Evolutionary conservation across 805 yeast species (phyloP).

Genomic region (Saccharomyces cerevisiae): DNA sequence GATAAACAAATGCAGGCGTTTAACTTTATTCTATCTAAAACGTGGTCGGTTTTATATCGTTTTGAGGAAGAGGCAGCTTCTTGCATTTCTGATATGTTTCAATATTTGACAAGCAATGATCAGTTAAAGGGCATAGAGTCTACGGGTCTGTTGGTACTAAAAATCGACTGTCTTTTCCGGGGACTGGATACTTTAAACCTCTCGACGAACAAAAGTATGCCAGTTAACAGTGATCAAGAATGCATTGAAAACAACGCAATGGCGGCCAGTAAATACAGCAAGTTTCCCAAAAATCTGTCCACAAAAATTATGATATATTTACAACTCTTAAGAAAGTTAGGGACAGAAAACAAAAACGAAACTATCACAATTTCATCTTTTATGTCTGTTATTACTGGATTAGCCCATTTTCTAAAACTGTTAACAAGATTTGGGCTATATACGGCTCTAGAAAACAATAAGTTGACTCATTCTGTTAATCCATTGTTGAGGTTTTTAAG

Average conservation of each 20-base stretch:
- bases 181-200: slow-evolving; percentile 52
- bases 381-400: slow-evolving; percentile 74
- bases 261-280: slow-evolving; percentile 31
- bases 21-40: slow-evolving; percentile 48
- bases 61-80: slow-evolving; percentile 89
- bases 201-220: slow-evolving; percentile 11
- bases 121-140: slow-evolving; percentile 58
- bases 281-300: slow-evolving; percentile 68
- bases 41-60: slow-evolving; percentile 82
- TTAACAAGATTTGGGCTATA: slow-evolving; percentile 73
- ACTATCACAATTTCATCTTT: slow-evolving; percentile 45
- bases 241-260: slow-evolving; percentile 3
- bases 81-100: slow-evolving; percentile 85
- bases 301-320: slow-evolving; percentile 86
- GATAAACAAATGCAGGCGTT: slow-evolving; percentile 55
- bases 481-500: slow-evolving; percentile 59
- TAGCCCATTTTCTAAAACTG: slow-evolving; percentile 87
- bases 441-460: slow-evolving; percentile 64
- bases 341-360: slow-evolving; percentile 26
- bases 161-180: slow-evolving; percentile 65
- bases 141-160: slow-evolving; percentile 63
- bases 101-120: slow-evolving; percentile 67
- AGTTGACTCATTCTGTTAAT: slow-evolving; percentile 44
- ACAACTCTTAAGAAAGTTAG: slow-evolving; percentile 64
- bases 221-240: slow-evolving; percentile 1